Conservation (phyloP, 2,329 filamentous ascomycete species). For the Paracoccidioides brasiliensis region DNA sequence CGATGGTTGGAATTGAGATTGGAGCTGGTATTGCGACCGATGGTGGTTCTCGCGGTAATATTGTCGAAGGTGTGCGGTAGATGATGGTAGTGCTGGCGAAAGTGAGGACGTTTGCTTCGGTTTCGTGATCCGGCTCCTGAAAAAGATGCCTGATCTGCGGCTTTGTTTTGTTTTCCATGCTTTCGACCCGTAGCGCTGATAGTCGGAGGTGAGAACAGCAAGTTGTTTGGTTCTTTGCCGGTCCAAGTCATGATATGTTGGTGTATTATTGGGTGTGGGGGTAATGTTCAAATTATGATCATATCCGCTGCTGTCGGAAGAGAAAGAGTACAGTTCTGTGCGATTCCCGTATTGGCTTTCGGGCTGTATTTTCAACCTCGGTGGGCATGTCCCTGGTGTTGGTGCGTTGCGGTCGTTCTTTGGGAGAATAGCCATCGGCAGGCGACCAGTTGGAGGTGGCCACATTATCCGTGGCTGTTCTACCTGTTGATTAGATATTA, state of each 20-base stretch:
- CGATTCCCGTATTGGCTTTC: neutral
- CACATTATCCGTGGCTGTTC: neutral
- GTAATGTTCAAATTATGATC: neutral
- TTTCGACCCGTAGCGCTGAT: neutral
- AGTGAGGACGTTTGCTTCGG: neutral
- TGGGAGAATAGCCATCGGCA: neutral
- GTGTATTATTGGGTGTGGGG: neutral
- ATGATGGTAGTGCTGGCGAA: neutral
- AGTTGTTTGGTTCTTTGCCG: neutral
- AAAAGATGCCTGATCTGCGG: neutral
- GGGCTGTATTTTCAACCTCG: neutral
- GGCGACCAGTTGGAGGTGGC: neutral
- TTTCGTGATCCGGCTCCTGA: neutral
- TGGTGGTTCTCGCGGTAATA: neutral
- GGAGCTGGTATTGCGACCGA: neutral
- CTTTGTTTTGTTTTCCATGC: neutral
- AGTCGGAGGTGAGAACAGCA: slow-evolving; percentile 1
- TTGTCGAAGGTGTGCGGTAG: neutral
- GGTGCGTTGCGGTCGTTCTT: neutral
- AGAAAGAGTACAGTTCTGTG: neutral
- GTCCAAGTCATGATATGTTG: neutral
- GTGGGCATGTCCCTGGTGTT: neutral
- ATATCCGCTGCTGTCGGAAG: neutral
- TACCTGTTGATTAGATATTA: neutral
- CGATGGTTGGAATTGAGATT: neutral